phyloP scores from a whole-genome alignment of 139 green algal genomes.

The Penium margaritaceum region DNA sequence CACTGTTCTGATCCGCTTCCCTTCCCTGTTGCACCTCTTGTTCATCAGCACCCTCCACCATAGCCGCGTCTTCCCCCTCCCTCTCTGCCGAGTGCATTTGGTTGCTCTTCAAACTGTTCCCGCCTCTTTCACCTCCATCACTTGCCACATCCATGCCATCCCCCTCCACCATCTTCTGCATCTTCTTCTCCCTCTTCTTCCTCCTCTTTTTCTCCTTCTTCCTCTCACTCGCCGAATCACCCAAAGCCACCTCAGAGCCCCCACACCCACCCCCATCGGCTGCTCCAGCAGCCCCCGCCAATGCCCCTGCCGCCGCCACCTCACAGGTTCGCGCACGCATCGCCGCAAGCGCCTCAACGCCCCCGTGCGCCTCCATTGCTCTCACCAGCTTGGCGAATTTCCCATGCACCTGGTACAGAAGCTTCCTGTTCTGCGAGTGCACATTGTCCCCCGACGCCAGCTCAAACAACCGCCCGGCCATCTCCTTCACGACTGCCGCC shows the following conservation, averaged over 20 bases:
- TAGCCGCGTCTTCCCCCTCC: background rate
- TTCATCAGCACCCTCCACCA: background rate
- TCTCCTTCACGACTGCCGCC: background rate
- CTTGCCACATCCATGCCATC: background rate
- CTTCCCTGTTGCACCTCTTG: background rate
- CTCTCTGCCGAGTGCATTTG: background rate
- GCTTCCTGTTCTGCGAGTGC: background rate
- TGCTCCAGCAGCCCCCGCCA: conserved; percentile 4
- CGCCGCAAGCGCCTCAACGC: background rate
- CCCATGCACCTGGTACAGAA: conserved; percentile 11
- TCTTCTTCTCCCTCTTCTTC: background rate
- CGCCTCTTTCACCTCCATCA: background rate
- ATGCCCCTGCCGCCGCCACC: conserved; percentile 17
- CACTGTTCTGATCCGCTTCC: background rate
- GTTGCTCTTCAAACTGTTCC: background rate
- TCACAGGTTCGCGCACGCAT: background rate
- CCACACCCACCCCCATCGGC: background rate
- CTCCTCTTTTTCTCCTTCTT: conserved; percentile 11
- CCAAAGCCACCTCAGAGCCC: background rate
- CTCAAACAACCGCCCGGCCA: background rate
- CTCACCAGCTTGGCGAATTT: background rate
- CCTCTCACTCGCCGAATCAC: background rate
- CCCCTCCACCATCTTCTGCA: background rate
- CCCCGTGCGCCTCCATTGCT: background rate
- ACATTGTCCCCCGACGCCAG: background rate